A percentile compares a stretch with the other conserved stretches of the same genome.
phyloP scores from a whole-genome alignment of 805 yeast species.

The Metschnikowia kunwiensis region DNA sequence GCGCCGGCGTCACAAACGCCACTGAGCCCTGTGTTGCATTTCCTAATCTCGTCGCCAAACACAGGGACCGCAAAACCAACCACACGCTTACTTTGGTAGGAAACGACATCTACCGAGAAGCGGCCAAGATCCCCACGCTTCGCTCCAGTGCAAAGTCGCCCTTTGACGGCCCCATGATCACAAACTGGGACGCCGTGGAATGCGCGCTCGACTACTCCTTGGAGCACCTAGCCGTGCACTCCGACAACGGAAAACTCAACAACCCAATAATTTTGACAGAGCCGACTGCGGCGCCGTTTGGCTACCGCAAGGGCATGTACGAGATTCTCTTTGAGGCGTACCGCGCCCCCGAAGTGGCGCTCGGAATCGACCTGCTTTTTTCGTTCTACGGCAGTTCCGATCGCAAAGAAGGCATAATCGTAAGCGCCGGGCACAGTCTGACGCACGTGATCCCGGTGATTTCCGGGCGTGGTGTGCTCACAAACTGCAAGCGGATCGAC shows the following conservation, averaged over 20 bases:
- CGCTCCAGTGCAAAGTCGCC: constrained; percentile 72
- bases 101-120: constrained; percentile 70
- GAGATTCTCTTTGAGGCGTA: constrained; percentile 86
- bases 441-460: constrained; percentile 81
- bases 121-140: constrained; percentile 41
- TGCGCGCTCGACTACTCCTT: constrained; percentile 79
- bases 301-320: constrained; percentile 71
- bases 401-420: constrained; percentile 58
- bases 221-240: constrained; percentile 66
- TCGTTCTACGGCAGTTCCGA: constrained; percentile 67
- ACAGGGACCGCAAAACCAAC: constrained; percentile 71
- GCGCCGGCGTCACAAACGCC: constrained; percentile 56
- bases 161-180: constrained; percentile 79
- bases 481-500: constrained; percentile 74
- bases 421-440: constrained; percentile 79
- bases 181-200: constrained; percentile 93
- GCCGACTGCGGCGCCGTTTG: constrained; percentile 62
- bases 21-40: constrained; percentile 57
- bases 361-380: constrained; percentile 82
- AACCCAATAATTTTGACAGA: constrained; percentile 85
- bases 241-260: constrained; percentile 48
- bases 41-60: constrained; percentile 67
- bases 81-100: constrained; percentile 73
- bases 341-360: constrained; percentile 64
- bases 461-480: constrained; percentile 60